Evolutionary conservation across 1,284 basidiomycete species (phyloP), one percentile per base, ranked within the genome.

Genomic region (Puccinia horiana): DNA sequence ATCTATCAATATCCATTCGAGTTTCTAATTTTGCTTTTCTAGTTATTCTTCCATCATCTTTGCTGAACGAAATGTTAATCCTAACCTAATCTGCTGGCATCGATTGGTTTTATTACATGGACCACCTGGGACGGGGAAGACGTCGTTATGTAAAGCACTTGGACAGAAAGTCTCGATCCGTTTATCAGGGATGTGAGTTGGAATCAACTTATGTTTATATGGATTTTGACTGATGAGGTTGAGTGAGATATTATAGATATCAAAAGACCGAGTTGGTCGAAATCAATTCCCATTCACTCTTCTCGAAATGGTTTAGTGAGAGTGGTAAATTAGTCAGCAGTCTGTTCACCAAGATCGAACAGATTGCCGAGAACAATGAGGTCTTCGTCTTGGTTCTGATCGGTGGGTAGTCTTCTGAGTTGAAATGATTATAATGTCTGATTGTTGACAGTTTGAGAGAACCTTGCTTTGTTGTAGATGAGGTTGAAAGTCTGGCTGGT

Each of bases 111-210:
- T 99, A 0, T 89, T 99, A 18, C 96, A 99, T 86, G 97, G 97
- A 0, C 97, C 97, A 16, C 96, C 97, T 0, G 96, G 97, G 0
- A 99, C 97, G 0, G 97, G 97, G 26, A 99, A 99, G 88, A 99
- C 97, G 0, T 95, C 93, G 0, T 89, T 99, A 1, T 98, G 96
- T 87, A 91, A 94, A 73, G 96, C 96, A 18, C 89, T 99, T 8
- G 95, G 96, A 0, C 97, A 99, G 84, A 99, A 99, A 86, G 90
- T 99, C 2, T 92, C 95, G 0, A 95, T 99, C 83, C 91, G 96
- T 23, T 89, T 99, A 2, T 93, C 93, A 0, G 90, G 93, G 84
- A 89, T 92, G 93, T 94, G 82, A 74, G 89, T 86, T 14, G 12
- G 2, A 3, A 26, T 23, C 8, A 61, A 2, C 44, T 1, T 26